These are phyloP conservation scores for Sisymbrium irio DNA, from an alignment of 345 rosid species.

Conservation along the genomic window DNA sequence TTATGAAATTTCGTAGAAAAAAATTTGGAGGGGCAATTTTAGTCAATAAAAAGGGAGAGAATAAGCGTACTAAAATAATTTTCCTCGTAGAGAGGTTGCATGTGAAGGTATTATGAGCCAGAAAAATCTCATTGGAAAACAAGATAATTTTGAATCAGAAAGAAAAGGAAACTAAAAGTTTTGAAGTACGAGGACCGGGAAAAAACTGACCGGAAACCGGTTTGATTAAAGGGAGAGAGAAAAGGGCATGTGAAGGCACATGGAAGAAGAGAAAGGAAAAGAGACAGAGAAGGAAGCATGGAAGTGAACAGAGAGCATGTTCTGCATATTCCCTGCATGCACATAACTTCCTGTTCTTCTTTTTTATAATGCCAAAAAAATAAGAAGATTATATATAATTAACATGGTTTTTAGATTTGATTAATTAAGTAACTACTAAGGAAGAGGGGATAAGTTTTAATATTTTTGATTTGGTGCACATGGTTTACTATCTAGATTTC, in stretches of 20 bases:
- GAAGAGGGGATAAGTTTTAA: background rate
- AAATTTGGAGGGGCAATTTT: background rate
- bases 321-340: constrained; percentile 39
- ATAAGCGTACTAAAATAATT: background rate
- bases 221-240: background rate
- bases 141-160: background rate
- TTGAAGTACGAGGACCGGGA: constrained; percentile 16
- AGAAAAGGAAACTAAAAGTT: background rate
- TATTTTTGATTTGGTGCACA: constrained; percentile 27
- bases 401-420: background rate
- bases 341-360: constrained; percentile 21
- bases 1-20: background rate
- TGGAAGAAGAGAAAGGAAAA: constrained; percentile 23
- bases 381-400: background rate
- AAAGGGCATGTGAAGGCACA: constrained; percentile 34
- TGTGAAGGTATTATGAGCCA: constrained; percentile 21
- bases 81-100: background rate
- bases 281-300: constrained; percentile 25
- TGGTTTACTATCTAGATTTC: constrained; percentile 26
- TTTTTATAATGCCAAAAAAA: background rate
- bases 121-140: constrained; percentile 10
- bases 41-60: background rate
- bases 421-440: background rate
- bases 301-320: constrained; percentile 33
- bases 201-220: constrained; percentile 11